Conservation (phyloP, 306 rosid species). For the Prosopis cineraria region DNA sequence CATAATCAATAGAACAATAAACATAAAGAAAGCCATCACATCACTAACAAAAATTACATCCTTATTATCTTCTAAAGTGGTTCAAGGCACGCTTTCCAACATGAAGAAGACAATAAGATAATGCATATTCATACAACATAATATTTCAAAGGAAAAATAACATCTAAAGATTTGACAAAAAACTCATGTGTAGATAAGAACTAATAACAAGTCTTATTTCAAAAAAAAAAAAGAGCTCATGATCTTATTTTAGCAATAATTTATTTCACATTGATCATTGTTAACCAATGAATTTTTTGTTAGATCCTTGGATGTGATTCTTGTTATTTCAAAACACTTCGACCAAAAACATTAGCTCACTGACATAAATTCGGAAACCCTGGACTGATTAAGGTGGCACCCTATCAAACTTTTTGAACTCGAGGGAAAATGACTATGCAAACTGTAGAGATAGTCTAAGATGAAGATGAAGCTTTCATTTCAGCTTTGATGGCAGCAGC, state of each 20-base stretch:
- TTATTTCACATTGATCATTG: too few species aligned
- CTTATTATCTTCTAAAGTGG: neutral
- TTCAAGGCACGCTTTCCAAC: neutral
- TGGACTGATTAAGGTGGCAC: neutral
- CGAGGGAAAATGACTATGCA: neutral
- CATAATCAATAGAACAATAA: neutral
- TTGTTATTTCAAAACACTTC: too few species aligned
- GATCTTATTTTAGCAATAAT: too few species aligned
- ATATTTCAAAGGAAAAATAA: too few species aligned
- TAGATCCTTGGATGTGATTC: too few species aligned
- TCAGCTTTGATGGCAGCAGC: slow-evolving; percentile 77
- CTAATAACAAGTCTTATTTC: too few species aligned
- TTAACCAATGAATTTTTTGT: too few species aligned
- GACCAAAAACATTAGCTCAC: neutral
- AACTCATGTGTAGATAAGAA: too few species aligned
- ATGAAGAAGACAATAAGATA: neutral
- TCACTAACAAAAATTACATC: neutral
- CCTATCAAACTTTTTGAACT: slow-evolving; percentile 18
- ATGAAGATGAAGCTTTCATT: slow-evolving; percentile 60
- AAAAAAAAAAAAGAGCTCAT: too few species aligned
- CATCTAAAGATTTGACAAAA: too few species aligned
- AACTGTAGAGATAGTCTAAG: slow-evolving; percentile 26
- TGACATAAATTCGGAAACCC: neutral
- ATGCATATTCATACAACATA: neutral
- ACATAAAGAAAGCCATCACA: neutral